A percentile compares a stretch with the other conserved stretches of the same genome.
Conservation (phyloP, 106 monocot species). For the Acanthochlamys bracteata region DNA sequence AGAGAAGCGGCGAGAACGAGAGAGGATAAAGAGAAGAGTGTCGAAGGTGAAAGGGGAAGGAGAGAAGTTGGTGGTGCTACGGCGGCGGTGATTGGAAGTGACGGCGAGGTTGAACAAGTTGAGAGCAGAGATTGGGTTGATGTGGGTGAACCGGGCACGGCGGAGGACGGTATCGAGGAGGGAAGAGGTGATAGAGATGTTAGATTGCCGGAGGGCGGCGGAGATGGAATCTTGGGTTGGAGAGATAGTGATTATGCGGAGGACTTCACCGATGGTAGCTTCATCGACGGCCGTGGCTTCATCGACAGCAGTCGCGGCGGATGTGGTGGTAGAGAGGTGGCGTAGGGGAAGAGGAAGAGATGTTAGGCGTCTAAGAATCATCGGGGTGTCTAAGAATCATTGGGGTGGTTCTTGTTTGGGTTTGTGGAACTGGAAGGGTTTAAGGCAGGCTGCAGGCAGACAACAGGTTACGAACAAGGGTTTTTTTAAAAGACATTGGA, state of each 20-base stretch:
- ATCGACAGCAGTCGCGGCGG: not conserved
- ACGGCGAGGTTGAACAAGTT: slow-evolving; percentile 39
- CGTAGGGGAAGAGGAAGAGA: too few relatives aligned
- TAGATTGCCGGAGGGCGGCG: slow-evolving; percentile 25
- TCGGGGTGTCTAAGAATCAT: too few relatives aligned
- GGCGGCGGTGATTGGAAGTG: slow-evolving; percentile 8
- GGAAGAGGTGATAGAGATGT: slow-evolving; percentile 34
- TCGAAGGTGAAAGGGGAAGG: slow-evolving; percentile 55
- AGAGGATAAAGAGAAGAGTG: slow-evolving; percentile 78
- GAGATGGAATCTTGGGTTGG: slow-evolving; percentile 27
- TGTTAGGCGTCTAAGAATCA: too few relatives aligned
- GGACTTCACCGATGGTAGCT: slow-evolving; percentile 18
- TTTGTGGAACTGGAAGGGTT: too few relatives aligned
- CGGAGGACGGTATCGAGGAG: slow-evolving; percentile 63
- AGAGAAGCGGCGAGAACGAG: slow-evolving; percentile 51
- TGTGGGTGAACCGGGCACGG: slow-evolving; percentile 58
- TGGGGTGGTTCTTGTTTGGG: too few relatives aligned
- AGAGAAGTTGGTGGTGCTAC: too few relatives aligned
- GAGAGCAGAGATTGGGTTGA: slow-evolving; percentile 44
- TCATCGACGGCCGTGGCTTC: not conserved
- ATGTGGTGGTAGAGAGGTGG: not conserved
- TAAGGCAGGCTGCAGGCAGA: too few relatives aligned
- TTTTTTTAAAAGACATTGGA: too few relatives aligned
- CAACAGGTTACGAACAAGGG: too few relatives aligned
- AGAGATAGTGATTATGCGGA: slow-evolving; percentile 54